Conservation (phyloP, 139 green algal species). For the Micractinium conductrix region DNA sequence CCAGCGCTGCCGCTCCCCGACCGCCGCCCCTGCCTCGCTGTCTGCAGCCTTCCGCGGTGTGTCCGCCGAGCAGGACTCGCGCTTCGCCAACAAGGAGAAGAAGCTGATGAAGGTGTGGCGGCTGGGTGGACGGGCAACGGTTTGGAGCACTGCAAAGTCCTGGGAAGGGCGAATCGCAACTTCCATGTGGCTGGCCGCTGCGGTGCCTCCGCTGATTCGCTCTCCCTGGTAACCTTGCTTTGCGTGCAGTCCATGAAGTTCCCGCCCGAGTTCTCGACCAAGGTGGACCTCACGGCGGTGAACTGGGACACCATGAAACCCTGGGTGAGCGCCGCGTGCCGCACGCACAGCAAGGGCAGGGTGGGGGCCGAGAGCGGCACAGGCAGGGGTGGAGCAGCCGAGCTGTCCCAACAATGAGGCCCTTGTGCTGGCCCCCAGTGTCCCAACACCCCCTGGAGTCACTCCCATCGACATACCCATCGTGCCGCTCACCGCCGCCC, state of each 20-base stretch:
- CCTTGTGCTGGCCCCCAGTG: too few species aligned
- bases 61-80: constrained; percentile 72
- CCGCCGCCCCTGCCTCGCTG: background rate
- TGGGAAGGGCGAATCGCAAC: too few species aligned
- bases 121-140: too few species aligned
- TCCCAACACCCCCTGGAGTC: too few species aligned
- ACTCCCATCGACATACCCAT: too few species aligned
- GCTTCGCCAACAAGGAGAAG: constrained; percentile 83
- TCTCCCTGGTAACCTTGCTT: background rate
- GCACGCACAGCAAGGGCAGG: too few species aligned
- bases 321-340: too few species aligned
- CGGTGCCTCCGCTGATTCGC: background rate
- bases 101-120: constrained; percentile 69
- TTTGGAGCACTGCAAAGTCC: too few species aligned
- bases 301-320: constrained; percentile 92
- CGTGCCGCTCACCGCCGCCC: too few species aligned
- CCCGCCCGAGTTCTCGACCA: constrained; percentile 76
- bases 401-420: too few species aligned
- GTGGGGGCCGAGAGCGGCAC: too few species aligned
- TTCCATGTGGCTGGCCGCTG: background rate
- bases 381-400: too few species aligned
- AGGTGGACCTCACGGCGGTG: constrained; percentile 83
- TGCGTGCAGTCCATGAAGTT: constrained; percentile 71
- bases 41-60: constrained; percentile 33
- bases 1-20: background rate